phyloP scores from a whole-genome alignment of 208 protist species.

The Ichthyophonus hoferi region DNA sequence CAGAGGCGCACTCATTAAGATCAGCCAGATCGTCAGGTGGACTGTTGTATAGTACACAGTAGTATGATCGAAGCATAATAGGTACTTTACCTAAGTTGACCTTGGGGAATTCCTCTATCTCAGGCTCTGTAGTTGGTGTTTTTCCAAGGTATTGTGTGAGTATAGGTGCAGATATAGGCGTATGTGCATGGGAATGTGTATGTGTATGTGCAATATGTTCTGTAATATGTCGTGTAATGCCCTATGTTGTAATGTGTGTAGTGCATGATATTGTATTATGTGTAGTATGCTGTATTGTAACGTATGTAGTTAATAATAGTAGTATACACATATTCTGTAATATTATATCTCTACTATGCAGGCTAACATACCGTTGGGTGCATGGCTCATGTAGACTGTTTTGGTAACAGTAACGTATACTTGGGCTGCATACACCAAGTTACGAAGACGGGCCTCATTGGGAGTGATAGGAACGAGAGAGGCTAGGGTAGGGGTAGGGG shows the following conservation, averaged over 20 bases:
- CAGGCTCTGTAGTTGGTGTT: neutral
- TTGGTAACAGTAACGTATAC: constrained; percentile 70
- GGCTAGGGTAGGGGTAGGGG: no score
- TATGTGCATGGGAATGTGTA: neutral
- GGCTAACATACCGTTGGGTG: neutral
- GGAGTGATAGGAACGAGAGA: constrained; percentile 69
- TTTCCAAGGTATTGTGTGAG: neutral
- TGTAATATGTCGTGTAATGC: neutral
- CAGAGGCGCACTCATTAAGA: constrained; percentile 90
- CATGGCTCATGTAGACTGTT: neutral
- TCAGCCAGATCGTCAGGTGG: constrained; percentile 79
- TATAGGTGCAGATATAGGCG: neutral
- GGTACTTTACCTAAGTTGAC: constrained; percentile 90
- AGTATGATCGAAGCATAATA: constrained; percentile 97
- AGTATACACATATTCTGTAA: no score
- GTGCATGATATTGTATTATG: no score
- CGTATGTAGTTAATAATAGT: no score
- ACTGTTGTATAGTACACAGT: constrained; percentile 87
- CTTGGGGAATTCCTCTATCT: neutral
- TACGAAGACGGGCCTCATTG: constrained; percentile 88
- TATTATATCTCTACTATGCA: no score
- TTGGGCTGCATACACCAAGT: constrained; percentile 83
- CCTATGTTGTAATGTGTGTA: no score
- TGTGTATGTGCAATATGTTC: neutral
- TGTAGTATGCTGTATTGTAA: no score